Percentiles rank a stretch among this genome's conserved stretches.
These are phyloP conservation scores for Lepidium sativum DNA, from an alignment of 345 rosid genomes.

Conservation along the genomic window DNA sequence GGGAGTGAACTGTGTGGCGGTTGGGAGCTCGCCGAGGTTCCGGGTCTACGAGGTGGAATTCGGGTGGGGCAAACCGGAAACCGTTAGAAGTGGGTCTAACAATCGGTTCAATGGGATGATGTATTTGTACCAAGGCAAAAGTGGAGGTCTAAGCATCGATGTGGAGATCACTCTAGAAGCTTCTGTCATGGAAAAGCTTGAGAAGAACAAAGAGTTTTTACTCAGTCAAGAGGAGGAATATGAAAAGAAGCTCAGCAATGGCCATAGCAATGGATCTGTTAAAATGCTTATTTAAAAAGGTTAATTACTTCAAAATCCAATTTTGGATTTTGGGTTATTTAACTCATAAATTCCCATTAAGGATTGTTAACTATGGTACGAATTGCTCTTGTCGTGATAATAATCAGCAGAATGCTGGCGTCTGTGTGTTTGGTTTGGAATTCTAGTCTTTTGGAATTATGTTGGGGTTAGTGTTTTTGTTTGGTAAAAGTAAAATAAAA, in stretches of 20 bases:
- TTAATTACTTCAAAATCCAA: neutral
- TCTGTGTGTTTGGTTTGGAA: neutral
- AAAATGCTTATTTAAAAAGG: neutral
- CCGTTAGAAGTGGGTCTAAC: slow-evolving; percentile 76
- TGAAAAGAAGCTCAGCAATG: slow-evolving; percentile 6
- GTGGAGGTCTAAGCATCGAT: slow-evolving; percentile 72
- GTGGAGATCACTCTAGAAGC: slow-evolving; percentile 76
- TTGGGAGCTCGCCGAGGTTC: slow-evolving; percentile 97
- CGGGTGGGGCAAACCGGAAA: slow-evolving; percentile 86
- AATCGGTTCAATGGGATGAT: slow-evolving; percentile 96
- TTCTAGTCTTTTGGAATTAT: neutral
- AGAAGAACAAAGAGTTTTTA: slow-evolving; percentile 55
- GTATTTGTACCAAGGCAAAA: slow-evolving; percentile 83
- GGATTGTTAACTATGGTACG: neutral
- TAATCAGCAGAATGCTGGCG: slow-evolving; percentile 4
- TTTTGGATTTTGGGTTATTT: neutral
- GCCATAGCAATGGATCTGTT: neutral
- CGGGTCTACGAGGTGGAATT: slow-evolving; percentile 81
- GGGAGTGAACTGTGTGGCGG: slow-evolving; percentile 74
- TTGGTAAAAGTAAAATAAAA: neutral
- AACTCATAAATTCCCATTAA: neutral
- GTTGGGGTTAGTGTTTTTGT: neutral
- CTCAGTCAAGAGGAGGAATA: slow-evolving; percentile 16
- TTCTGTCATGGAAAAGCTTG: slow-evolving; percentile 65
- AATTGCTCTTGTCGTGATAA: slow-evolving; percentile 2